Conservation (phyloP, 306 rosid genomes). For the Cyclanthera cordifolia region DNA sequence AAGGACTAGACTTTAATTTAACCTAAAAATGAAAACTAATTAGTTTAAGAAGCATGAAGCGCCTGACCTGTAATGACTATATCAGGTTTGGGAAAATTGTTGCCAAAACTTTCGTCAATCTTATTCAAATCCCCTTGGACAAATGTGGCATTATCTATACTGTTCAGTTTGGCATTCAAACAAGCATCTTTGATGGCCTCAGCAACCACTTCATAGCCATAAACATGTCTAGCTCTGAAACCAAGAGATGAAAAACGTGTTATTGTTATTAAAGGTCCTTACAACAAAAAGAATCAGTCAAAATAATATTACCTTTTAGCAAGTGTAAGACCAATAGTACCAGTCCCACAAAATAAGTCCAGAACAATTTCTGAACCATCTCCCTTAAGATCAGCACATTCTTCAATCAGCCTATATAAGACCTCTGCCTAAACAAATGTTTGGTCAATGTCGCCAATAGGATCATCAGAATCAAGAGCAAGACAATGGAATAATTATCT, state of each 20-base stretch:
- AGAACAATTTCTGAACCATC: constrained; percentile 86
- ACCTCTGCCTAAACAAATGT: constrained; percentile 63
- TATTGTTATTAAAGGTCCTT: background rate
- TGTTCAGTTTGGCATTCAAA: constrained; percentile 64
- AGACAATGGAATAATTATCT: background rate
- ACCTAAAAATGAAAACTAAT: background rate
- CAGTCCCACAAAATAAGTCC: constrained; percentile 97
- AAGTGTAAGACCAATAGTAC: constrained; percentile 87
- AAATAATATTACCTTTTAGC: constrained; percentile 52
- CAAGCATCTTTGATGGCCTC: constrained; percentile 82
- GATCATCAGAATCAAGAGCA: constrained; percentile 15
- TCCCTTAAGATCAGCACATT: constrained; percentile 65
- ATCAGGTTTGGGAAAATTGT: constrained; percentile 77
- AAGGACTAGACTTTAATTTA: too few species aligned
- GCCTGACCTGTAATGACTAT: constrained; percentile 69
- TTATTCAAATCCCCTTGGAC: constrained; percentile 87
- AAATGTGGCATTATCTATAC: constrained; percentile 71
- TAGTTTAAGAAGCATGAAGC: background rate
- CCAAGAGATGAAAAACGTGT: background rate
- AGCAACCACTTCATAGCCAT: constrained; percentile 85
- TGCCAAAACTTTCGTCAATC: constrained; percentile 76
- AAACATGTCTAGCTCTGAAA: constrained; percentile 61
- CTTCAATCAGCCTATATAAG: constrained; percentile 72
- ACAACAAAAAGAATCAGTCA: background rate
- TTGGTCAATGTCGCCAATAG: constrained; percentile 11